A percentile compares a stretch with the other conserved stretches of the same genome.
Evolutionary conservation across 176 grass and related monocot species (phyloP).

Genomic region (Saccharum officinarum): DNA sequence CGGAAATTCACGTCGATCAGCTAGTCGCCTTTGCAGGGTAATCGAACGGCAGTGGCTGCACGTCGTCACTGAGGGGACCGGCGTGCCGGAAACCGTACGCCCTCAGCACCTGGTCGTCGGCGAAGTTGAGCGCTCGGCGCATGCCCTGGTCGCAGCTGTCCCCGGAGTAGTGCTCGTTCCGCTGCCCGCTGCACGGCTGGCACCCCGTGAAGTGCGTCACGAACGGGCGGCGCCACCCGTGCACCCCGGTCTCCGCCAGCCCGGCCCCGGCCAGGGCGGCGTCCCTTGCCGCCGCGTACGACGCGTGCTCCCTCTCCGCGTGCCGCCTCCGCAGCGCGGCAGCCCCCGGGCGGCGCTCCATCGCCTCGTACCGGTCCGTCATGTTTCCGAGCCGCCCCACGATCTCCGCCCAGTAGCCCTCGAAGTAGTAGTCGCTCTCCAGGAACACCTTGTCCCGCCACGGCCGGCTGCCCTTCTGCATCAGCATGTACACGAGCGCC

Average conservation of each 20-base stretch:
- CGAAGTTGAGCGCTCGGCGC: constrained; percentile 77
- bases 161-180: constrained; percentile 69
- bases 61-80: constrained; percentile 37
- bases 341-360: constrained; percentile 46
- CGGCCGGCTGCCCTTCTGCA: constrained; percentile 34
- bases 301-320: constrained; percentile 47
- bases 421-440: constrained; percentile 70
- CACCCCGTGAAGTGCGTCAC: constrained; percentile 96
- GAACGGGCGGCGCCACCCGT: constrained; percentile 66
- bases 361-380: constrained; percentile 46
- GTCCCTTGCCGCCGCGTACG: constrained; percentile 43
- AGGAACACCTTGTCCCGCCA: constrained; percentile 76
- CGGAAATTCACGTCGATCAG: background rate
- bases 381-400: constrained; percentile 59
- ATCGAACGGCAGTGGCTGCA: constrained; percentile 65
- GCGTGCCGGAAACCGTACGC: constrained; percentile 70
- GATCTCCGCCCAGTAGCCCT: constrained; percentile 95
- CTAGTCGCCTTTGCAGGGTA: constrained; percentile 32
- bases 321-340: constrained; percentile 49
- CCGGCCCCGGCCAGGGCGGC: constrained; percentile 38
- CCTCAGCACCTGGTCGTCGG: constrained; percentile 87
- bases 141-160: constrained; percentile 72
- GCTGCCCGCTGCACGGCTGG: constrained; percentile 84
- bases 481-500: constrained; percentile 78
- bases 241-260: constrained; percentile 35